phyloP scores from a whole-genome alignment of 345 rosid genomes.

The Iberis pinnata region DNA sequence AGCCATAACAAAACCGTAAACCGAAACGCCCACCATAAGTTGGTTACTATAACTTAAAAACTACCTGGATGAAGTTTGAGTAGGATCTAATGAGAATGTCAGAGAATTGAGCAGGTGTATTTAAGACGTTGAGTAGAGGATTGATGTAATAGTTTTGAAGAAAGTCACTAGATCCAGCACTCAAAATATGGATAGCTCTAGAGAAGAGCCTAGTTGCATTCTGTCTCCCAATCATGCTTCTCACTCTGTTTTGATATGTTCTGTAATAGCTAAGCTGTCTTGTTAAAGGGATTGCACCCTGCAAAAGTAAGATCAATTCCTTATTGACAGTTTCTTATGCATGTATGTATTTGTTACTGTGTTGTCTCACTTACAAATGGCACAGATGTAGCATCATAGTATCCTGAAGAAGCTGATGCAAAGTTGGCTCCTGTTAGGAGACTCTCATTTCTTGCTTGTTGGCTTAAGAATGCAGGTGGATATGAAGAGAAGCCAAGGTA shows the following conservation, averaged over 20 bases:
- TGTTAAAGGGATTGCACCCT: slow-evolving; percentile 61
- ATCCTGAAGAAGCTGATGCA: slow-evolving; percentile 86
- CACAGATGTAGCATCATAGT: slow-evolving; percentile 55
- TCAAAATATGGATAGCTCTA: slow-evolving; percentile 62
- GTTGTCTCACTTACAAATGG: slow-evolving; percentile 42
- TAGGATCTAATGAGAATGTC: slow-evolving; percentile 57
- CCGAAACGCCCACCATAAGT: no score
- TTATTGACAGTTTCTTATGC: not conserved
- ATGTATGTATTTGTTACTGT: slow-evolving; percentile 6
- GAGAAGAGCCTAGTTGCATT: slow-evolving; percentile 51
- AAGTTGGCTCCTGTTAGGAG: slow-evolving; percentile 76
- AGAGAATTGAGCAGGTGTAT: slow-evolving; percentile 56
- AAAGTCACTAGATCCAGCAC: slow-evolving; percentile 85
- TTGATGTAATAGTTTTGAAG: slow-evolving; percentile 82
- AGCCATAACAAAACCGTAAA: no score
- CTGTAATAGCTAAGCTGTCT: slow-evolving; percentile 70
- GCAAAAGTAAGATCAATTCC: slow-evolving; percentile 28
- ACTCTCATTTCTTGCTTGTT: slow-evolving; percentile 45
- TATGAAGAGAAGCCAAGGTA: slow-evolving; percentile 70
- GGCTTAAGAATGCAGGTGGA: slow-evolving; percentile 75
- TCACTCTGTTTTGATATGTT: slow-evolving; percentile 57
- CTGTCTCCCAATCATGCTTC: slow-evolving; percentile 40
- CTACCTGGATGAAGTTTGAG: slow-evolving; percentile 74
- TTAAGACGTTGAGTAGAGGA: slow-evolving; percentile 45
- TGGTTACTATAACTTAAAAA: slow-evolving; percentile 4